Evolutionary conservation across 306 rosid genomes (phyloP), one percentile per base, ranked within the genome.

Genomic region (Quercus berberidifolia): DNA sequence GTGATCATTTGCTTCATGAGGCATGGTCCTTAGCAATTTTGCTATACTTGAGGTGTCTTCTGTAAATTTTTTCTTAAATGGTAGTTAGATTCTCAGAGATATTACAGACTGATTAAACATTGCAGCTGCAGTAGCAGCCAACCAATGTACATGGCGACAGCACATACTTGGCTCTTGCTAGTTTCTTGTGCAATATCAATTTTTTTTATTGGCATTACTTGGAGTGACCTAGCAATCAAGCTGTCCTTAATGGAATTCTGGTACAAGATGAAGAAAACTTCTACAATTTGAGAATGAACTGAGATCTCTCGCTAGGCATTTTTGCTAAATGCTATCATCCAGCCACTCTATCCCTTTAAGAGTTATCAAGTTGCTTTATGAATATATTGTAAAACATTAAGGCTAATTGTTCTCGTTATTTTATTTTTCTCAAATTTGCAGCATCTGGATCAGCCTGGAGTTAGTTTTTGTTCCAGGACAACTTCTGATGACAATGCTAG

Each of bases 391-490:
- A 11, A 31, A 55, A 49, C 5, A 64, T 20, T 8, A 55, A 28
- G 30, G 6, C 33, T 38, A 35, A 26, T 18, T 30, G 21, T 76
- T 55, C 13, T 74, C 52, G 28, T 7, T 26, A 17, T 9, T 46
- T 46, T 55, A 38, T 69, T 79, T 30, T 23, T 73, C 63, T 31
- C 41, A 78, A 59, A n/a, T 56, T 26, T 88, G 84, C 90, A 93
- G 98, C 87, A 89, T 86, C 88, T 93, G 74, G 98, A 91, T 78
- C 88, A 92, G 55, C 87, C 91, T 26, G 97, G 98, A 71, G 83
- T 55, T 55, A 17, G 58, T 55, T 55, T 17, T 55, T 55, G 58
- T 55, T 55, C 58, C 17, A 55, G 21, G 20, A 55, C 20, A 17
- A 55, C 58, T 55, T 55, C 2, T 55, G 21, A 55, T 55, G 58